These are phyloP conservation scores for Pestalotiopsis sp. DNA, from an alignment of 2,329 filamentous ascomycete species.

Conservation along the genomic window DNA sequence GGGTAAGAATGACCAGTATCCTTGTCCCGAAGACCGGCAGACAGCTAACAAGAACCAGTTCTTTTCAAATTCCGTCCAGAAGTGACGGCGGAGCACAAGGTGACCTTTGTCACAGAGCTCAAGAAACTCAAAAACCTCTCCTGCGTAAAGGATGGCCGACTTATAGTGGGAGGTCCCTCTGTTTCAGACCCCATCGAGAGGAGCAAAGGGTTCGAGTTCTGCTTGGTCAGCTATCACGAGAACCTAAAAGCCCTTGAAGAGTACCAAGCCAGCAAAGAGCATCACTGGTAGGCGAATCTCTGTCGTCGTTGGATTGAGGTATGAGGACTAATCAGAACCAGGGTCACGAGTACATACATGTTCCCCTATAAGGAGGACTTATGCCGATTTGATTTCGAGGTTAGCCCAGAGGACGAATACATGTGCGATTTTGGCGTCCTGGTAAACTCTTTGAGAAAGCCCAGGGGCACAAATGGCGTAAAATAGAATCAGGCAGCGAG, in stretches of 20 bases:
- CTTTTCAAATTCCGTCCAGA: conserved; percentile 51
- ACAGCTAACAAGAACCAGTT: conserved; percentile 31
- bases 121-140: conserved; percentile 49
- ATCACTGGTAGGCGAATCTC: conserved; percentile 41
- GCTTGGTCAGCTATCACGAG: conserved; percentile 53
- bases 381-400: conserved; percentile 55
- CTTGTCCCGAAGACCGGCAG: neutral
- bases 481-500: neutral
- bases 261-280: conserved; percentile 55
- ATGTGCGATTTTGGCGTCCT: neutral
- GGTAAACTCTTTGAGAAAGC: neutral
- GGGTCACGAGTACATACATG: conserved; percentile 51
- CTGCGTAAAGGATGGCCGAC: conserved; percentile 48
- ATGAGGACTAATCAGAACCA: conserved; percentile 22
- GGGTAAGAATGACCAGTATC: neutral
- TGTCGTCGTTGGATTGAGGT: neutral
- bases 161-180: conserved; percentile 54
- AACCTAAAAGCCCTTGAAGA: conserved; percentile 44
- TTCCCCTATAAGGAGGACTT: conserved; percentile 57
- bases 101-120: conserved; percentile 46
- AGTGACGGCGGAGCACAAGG: conserved; percentile 41
- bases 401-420: neutral
- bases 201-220: conserved; percentile 55
- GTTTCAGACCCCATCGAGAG: conserved; percentile 52
- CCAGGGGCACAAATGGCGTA: neutral